A percentile compares a stretch with the other conserved stretches of the same genome.
Conservation (phyloP, 345 rosid species). For the Sisymbrium irio region DNA sequence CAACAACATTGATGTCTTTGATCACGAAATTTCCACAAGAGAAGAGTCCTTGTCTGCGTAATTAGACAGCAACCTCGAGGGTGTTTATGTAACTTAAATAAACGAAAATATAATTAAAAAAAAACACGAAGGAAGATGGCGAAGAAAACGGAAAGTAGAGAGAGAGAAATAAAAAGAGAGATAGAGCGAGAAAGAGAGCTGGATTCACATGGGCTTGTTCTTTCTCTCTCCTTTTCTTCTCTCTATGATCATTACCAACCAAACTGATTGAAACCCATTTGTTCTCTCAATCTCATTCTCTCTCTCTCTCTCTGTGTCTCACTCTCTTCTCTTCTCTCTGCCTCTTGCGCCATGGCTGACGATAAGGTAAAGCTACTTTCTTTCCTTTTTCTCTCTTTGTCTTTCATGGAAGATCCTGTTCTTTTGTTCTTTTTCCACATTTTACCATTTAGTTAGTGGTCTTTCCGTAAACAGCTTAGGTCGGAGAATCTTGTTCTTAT, state of each 20-base stretch:
- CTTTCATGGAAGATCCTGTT: not conserved
- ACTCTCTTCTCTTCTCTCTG: not conserved
- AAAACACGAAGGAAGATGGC: slow-evolving; percentile 20
- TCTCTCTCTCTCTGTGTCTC: slow-evolving; percentile 5
- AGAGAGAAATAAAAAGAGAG: slow-evolving; percentile 1
- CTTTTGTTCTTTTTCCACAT: not conserved
- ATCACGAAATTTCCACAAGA: slow-evolving; percentile 22
- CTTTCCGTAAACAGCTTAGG: not conserved
- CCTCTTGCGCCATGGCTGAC: slow-evolving; percentile 57
- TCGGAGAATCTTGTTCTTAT: not conserved
- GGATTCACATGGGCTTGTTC: slow-evolving; percentile 55
- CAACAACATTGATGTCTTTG: slow-evolving; percentile 15
- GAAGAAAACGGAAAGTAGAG: slow-evolving; percentile 43
- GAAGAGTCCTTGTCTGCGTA: slow-evolving; percentile 5
- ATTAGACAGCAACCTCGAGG: slow-evolving; percentile 11
- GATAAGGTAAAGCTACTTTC: slow-evolving; percentile 52
- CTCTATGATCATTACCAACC: slow-evolving; percentile 43
- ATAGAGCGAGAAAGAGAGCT: slow-evolving; percentile 32
- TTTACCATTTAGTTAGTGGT: not conserved
- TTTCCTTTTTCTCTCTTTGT: not conserved
- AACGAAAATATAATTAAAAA: not conserved
- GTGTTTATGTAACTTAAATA: not conserved
- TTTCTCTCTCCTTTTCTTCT: slow-evolving; percentile 34
- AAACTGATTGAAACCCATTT: slow-evolving; percentile 34
- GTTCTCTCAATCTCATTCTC: slow-evolving; percentile 18